Base-by-base conservation (phyloP, 2,329 filamentous ascomycete genomes). In the Epichloe typhina region DNA sequence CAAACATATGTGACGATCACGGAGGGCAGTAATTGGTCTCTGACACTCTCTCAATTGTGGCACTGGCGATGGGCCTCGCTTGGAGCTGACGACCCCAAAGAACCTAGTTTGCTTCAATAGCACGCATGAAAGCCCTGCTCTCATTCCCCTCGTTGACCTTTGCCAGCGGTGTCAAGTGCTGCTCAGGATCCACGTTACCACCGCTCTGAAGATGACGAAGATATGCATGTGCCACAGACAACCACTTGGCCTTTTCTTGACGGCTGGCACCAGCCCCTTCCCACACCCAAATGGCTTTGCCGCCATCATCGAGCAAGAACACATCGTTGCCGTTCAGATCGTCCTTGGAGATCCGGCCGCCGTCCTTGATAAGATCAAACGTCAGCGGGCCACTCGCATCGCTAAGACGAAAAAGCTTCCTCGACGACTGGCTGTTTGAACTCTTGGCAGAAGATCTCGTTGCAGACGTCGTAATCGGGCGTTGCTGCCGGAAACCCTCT, bases 251-350 rank as follows among this genome's bases (percentile, higher is more conserved):
- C 62, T 72, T 82, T 65, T 85, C 82, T 1, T 63, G 65, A 36
- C 65, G 64, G 61, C 80, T 84, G 8, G 82, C 80, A 1, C 69
- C 67, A 2, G 66, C 64, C 0, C 82, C 82, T 58, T 83, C 73
- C 82, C 82, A 85, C 2, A 85, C 78, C 80, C 81, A 86, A 36
- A 85, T 68, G 7, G 66, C 66, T 47, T 62, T 72, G 6, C 80
- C 79, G 0, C 69, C 71, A 56, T 82, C 79, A 53, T 77, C 74
- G 19, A 83, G 69, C 19, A 86, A 61, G 58, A 84, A 85, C 5
- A 85, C 74, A 57, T 84, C 80, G 44, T 73, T 69, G 40, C 71
- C 72, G 54, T 82, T 72, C 6, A 85, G 64, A 55, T 83, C 79
- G 0, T 64, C 60, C 44, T 58, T 61, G 3, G 64, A 59, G 13